These are phyloP conservation scores for Cyclospora cayetanensis DNA, from an alignment of 169 alveolate species.

Conservation along the genomic window DNA sequence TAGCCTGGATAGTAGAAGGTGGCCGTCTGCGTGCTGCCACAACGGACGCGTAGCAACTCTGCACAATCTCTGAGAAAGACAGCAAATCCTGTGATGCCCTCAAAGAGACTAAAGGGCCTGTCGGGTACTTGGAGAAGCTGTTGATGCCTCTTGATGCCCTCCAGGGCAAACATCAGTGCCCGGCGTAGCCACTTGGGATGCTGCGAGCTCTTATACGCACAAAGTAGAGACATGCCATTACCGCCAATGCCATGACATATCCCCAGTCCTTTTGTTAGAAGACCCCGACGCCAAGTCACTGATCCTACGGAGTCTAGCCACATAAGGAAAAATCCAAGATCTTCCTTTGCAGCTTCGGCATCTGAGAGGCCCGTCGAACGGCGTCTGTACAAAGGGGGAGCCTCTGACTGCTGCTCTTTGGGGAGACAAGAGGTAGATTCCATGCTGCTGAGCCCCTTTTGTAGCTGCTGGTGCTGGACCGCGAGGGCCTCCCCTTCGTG, in stretches of 20 bases:
- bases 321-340: slow-evolving; percentile 73
- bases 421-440: background rate
- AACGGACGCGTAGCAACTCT: background rate
- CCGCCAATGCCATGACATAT: slow-evolving; percentile 93
- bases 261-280: slow-evolving; percentile 86
- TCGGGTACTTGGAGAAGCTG: slow-evolving; percentile 37
- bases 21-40: background rate
- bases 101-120: slow-evolving; percentile 57
- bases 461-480: slow-evolving; percentile 49
- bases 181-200: slow-evolving; percentile 81
- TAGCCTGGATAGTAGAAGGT: slow-evolving; percentile 12
- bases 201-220: slow-evolving; percentile 76
- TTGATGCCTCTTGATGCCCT: background rate
- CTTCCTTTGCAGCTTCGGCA: background rate
- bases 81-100: slow-evolving; percentile 50
- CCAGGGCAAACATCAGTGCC: slow-evolving; percentile 78
- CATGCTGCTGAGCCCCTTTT: background rate
- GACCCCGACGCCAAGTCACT: slow-evolving; percentile 83
- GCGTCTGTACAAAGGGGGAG: background rate
- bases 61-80: slow-evolving; percentile 55
- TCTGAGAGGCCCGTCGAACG: background rate
- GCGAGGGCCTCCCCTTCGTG: slow-evolving; percentile 72
- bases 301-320: slow-evolving; percentile 76
- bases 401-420: background rate
- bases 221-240: slow-evolving; percentile 79